Conservation (phyloP, 257 asterid species). For the Echium plantagineum region DNA sequence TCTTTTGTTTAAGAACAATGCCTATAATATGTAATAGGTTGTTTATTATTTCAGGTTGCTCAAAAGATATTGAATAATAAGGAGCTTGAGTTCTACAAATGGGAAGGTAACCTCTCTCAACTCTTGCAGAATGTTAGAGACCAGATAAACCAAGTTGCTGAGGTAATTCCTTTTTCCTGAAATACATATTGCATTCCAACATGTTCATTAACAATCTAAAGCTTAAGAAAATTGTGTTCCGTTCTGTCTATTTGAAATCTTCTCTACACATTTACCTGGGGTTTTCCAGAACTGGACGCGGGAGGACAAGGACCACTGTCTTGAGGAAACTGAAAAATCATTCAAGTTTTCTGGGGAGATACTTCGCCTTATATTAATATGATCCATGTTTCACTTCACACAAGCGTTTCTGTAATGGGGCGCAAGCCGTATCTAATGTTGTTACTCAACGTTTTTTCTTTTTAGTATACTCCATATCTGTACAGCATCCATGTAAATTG, state of each 20-base stretch:
- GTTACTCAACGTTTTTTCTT: no score
- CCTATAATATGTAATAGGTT: background rate
- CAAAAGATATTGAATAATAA: conserved; percentile 51
- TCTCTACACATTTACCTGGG: background rate
- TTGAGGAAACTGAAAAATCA: conserved; percentile 89
- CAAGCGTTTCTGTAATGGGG: no score
- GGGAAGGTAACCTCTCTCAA: conserved; percentile 82
- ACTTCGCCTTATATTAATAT: conserved; percentile 62
- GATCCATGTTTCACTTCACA: conserved; percentile 5
- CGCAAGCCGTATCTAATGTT: no score
- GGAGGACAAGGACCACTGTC: conserved; percentile 81
- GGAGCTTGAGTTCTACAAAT: conserved; percentile 88
- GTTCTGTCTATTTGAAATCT: background rate
- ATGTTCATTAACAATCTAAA: background rate
- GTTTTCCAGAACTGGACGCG: conserved; percentile 63
- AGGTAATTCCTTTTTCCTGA: conserved; percentile 26
- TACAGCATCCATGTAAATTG: no score
- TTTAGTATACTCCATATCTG: no score
- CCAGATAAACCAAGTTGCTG: conserved; percentile 68
- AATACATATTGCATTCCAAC: background rate
- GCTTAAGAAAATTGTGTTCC: no score
- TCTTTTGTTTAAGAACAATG: background rate
- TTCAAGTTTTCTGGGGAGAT: conserved; percentile 77
- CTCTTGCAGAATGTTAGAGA: conserved; percentile 74
- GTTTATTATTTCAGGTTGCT: conserved; percentile 43